These are phyloP conservation scores for Garcia nutans DNA, from an alignment of 345 rosid species.

Conservation along the genomic window DNA sequence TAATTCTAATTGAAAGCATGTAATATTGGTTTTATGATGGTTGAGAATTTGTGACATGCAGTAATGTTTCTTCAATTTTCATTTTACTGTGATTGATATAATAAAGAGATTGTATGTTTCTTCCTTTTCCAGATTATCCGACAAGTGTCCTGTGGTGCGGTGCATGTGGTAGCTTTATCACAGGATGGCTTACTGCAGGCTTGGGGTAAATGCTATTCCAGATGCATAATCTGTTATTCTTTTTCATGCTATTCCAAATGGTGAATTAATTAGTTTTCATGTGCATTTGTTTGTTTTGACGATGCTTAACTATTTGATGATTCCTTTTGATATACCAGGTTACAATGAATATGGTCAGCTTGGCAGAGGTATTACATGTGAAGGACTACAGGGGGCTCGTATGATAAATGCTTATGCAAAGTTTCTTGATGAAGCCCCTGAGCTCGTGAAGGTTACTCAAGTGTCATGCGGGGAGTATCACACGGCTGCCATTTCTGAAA, in stretches of 20 bases:
- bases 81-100: not conserved
- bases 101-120: not conserved
- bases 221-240: constrained; percentile 2
- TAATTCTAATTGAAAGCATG: not conserved
- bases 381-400: constrained; percentile 87
- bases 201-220: constrained; percentile 60
- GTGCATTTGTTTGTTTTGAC: not conserved
- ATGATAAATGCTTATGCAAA: constrained; percentile 73
- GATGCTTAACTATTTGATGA: not conserved
- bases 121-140: constrained; percentile 45
- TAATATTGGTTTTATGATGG: not conserved
- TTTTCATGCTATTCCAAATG: not conserved
- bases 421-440: constrained; percentile 95
- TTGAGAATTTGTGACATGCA: not conserved
- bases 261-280: not conserved
- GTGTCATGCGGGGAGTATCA: constrained; percentile 98
- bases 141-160: constrained; percentile 94
- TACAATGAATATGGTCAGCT: constrained; percentile 95
- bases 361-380: constrained; percentile 94
- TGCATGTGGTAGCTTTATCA: constrained; percentile 88
- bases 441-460: constrained; percentile 76
- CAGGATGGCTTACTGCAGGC: constrained; percentile 85
- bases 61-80: not conserved
- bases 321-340: constrained; percentile 48
- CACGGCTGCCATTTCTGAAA: constrained; percentile 84